Evolutionary conservation across 768 basidiomycete species (phyloP).

Genomic region (Termitomyces sp.): DNA sequence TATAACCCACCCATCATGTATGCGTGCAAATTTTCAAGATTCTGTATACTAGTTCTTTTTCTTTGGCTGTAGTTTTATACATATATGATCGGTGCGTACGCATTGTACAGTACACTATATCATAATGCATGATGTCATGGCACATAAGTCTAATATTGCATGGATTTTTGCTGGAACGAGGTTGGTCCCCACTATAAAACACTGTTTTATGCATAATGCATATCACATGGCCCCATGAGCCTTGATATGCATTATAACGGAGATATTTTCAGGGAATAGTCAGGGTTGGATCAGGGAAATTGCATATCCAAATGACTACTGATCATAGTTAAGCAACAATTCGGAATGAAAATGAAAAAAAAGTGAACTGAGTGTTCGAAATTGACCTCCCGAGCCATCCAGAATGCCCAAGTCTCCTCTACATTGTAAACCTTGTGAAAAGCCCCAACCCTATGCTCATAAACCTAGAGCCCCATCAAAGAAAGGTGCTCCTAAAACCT

Average conservation of each 20-base stretch:
- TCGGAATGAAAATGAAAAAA: neutral
- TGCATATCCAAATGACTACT: neutral
- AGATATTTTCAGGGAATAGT: too few relatives aligned
- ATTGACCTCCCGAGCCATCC: neutral
- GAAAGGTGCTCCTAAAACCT: neutral
- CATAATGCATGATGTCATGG: constrained; percentile 1
- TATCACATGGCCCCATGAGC: too few relatives aligned
- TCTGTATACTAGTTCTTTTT: neutral
- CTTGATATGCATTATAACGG: too few relatives aligned
- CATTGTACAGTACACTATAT: neutral
- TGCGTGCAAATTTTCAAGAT: neutral
- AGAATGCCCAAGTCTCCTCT: neutral
- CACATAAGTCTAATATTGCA: constrained; percentile 3
- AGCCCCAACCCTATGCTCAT: neutral
- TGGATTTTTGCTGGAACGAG: neutral
- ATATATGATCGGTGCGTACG: neutral
- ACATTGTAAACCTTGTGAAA: neutral
- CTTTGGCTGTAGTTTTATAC: neutral
- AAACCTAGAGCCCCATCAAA: neutral
- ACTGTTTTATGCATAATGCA: too few relatives aligned
- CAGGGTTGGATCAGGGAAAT: neutral
- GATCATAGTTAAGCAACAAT: neutral
- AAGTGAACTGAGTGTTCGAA: neutral
- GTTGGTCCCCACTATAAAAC: neutral
- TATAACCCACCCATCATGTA: neutral